These are phyloP conservation scores for Paramarasmius palmivorus DNA, from an alignment of 1,284 basidiomycete species.

Conservation along the genomic window DNA sequence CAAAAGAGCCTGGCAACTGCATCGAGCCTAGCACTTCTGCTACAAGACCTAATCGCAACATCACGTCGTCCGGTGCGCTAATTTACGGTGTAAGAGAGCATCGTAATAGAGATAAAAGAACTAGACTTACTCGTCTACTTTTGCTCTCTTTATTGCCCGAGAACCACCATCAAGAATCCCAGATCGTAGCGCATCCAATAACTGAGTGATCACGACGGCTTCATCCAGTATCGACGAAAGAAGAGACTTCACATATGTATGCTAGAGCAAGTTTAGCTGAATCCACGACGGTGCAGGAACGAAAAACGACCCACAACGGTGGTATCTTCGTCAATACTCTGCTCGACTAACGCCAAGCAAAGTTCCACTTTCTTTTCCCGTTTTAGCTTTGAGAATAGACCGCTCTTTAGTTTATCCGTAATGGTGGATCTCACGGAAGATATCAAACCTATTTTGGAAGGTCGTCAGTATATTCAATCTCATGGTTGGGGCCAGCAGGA, in stretches of 20 bases:
- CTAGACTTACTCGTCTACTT: constrained; percentile 52
- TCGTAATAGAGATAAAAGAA: constrained; percentile 4
- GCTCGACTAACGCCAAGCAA: constrained; percentile 53
- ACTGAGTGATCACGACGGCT: constrained; percentile 51
- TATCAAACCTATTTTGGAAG: not conserved
- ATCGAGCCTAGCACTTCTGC: constrained; percentile 73
- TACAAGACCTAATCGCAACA: constrained; percentile 56
- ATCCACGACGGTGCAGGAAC: not conserved
- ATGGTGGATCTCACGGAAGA: not conserved
- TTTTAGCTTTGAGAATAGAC: constrained; percentile 52
- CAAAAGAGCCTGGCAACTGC: constrained; percentile 65
- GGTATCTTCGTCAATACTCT: constrained; percentile 42
- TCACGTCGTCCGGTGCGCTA: constrained; percentile 35
- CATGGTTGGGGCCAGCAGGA: too few relatives aligned
- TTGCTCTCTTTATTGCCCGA: constrained; percentile 63
- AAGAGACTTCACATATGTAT: constrained; percentile 49
- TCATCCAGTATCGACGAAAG: constrained; percentile 50
- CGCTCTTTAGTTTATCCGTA: constrained; percentile 44
- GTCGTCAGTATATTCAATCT: not conserved
- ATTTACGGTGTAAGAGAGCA: constrained; percentile 6
- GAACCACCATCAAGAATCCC: constrained; percentile 34
- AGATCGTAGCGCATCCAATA: constrained; percentile 61
- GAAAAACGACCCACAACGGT: not conserved
- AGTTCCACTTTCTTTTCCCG: constrained; percentile 55
- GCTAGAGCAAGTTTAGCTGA: constrained; percentile 31